Base-by-base conservation (phyloP, 768 basidiomycete species). In the Tylopilus sp. region DNA sequence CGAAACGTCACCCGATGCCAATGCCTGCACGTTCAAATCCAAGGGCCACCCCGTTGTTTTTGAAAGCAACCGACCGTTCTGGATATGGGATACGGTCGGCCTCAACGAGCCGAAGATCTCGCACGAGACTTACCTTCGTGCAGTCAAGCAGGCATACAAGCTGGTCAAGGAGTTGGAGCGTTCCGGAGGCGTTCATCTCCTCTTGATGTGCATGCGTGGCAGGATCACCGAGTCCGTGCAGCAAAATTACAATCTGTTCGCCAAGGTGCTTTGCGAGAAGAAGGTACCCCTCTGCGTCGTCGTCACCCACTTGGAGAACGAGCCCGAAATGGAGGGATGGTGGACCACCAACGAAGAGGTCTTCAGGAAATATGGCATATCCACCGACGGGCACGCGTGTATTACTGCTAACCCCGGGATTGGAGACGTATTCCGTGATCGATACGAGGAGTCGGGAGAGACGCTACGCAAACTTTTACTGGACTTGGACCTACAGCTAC, bases 231-330 rank as follows among this genome's bases (percentile, higher is more conserved):
- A 67, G 21, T 57, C 68, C 1, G 59, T 69, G 46, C 57, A 67
- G 35, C 67, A 68, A 47, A 77, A 75, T 50, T 77, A 72, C 64
- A 61, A 48, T 33, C 33, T 75, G 26, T 75, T 75, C 50, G 54
- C 53, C 47, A 62, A 74, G 6, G 62, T 75, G n/a, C 62, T 77
- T 17, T 77, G 76, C 44, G 66, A 63, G 26, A 51, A 50, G 38
- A 48, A 65, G 28, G 73, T 75, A 25, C 74, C 76, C 2, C 62
- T 71, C 18, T 61, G 66, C 1, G 40, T 77, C n/a, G 68, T 68
- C 25, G 51, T 76, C 33, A 76, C 73, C 8, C 57, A 73, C 39
- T 59, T 77, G 35, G 76, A 74, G 56, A 68, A 63, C 33, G 61
- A 73, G 30, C 52, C 30, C 3, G 57, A 58, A 22, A 70, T 72